Conservation (phyloP, 306 rosid genomes). For the Psophocarpus tetragonolobus region DNA sequence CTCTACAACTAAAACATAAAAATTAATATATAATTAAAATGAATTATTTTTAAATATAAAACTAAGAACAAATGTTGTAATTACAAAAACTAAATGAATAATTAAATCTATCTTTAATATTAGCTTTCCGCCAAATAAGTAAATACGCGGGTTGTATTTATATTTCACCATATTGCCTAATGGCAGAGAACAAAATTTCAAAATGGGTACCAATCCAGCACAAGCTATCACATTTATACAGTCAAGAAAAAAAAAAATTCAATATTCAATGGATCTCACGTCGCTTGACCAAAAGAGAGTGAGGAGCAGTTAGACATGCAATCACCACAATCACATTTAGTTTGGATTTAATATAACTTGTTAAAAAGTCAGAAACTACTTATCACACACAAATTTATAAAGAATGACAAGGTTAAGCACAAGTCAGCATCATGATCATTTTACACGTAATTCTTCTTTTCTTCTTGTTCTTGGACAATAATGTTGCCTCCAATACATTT, state of each 20-base stretch:
- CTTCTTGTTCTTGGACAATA: conserved; percentile 25
- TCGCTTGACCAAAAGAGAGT: conserved; percentile 14
- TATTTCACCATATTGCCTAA: neutral
- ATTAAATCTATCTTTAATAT: too few relatives aligned
- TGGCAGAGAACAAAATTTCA: neutral
- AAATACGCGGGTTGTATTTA: neutral
- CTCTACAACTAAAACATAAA: too few relatives aligned
- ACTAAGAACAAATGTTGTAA: too few relatives aligned
- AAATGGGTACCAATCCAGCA: neutral
- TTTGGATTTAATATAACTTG: conserved; percentile 31
- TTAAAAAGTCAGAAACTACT: conserved; percentile 53
- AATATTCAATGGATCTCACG: neutral
- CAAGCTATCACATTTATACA: conserved; percentile 26
- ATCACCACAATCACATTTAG: conserved; percentile 42
- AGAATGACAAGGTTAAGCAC: conserved; percentile 63
- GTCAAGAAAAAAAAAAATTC: neutral
- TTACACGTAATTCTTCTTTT: conserved; percentile 47
- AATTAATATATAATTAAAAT: too few relatives aligned
- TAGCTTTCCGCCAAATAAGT: neutral
- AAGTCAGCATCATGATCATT: conserved; percentile 48
- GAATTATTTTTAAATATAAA: too few relatives aligned
- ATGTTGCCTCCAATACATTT: conserved; percentile 32
- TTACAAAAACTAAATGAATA: too few relatives aligned
- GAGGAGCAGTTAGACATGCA: conserved; percentile 18
- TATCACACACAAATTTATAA: conserved; percentile 53